Percentiles rank a stretch among this genome's conserved stretches.
Conservation (phyloP, 371 early-diverging fungal species). For the Mortierella polycephala region DNA sequence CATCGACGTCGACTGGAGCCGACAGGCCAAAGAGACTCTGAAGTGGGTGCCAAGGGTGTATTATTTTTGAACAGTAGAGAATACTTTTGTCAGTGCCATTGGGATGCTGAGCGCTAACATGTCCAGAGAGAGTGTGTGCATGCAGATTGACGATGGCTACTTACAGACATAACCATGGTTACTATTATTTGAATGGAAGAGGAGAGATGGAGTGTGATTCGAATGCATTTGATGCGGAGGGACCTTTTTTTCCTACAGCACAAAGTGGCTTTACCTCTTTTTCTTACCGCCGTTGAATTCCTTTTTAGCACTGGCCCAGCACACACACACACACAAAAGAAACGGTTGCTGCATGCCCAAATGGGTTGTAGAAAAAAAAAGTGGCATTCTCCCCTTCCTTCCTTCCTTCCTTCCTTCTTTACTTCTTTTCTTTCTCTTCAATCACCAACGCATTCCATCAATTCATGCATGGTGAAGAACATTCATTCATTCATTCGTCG, state of each 20-base stretch:
- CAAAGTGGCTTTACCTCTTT: too few species aligned
- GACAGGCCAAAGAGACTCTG: conserved; percentile 88
- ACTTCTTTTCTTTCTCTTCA: neutral
- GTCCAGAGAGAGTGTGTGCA: too few species aligned
- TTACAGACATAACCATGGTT: too few species aligned
- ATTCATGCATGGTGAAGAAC: conserved; percentile 20
- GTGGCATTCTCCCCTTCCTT: neutral
- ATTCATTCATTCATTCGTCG: neutral
- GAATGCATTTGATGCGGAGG: too few species aligned
- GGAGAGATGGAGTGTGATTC: too few species aligned
- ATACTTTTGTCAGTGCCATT: too few species aligned
- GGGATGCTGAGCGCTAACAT: neutral
- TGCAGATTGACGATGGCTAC: too few species aligned
- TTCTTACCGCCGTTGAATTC: too few species aligned
- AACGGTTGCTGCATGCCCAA: neutral
- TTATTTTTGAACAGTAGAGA: neutral
- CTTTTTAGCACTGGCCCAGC: too few species aligned
- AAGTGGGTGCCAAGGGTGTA: neutral
- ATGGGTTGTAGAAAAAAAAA: neutral
- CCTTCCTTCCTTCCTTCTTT: neutral
- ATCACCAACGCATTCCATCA: neutral
- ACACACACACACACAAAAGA: too few species aligned
- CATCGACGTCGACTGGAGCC: conserved; percentile 88
- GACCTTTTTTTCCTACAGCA: too few species aligned
- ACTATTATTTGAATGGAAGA: too few species aligned